Percentiles rank a stretch among this genome's conserved stretches.
Conservation (phyloP, 176 grass and related monocot species). For the Bolboschoenus planiculmis region DNA sequence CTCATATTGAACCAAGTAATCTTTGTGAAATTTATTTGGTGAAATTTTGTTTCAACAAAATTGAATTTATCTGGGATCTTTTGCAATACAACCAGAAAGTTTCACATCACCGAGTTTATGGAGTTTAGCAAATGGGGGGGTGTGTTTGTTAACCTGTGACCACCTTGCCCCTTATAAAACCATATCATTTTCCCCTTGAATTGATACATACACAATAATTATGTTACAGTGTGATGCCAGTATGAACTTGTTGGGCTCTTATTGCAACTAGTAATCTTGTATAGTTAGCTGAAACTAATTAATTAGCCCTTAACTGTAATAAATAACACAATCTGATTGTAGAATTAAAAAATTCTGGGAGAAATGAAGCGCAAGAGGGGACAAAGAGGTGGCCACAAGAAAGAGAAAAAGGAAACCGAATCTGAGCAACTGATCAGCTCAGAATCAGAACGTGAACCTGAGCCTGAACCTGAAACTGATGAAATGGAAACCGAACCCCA, state of each 20-base stretch:
- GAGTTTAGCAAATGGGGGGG: neutral
- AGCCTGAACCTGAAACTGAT: slow-evolving; percentile 3
- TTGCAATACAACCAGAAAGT: neutral
- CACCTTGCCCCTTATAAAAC: neutral
- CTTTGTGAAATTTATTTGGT: neutral
- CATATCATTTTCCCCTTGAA: neutral
- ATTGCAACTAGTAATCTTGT: neutral
- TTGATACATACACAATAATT: neutral
- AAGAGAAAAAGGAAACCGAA: slow-evolving; percentile 9
- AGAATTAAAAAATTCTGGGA: neutral
- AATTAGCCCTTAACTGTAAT: neutral
- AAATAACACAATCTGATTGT: neutral
- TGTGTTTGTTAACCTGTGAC: neutral
- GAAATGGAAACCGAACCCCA: neutral
- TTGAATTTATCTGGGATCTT: neutral
- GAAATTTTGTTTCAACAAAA: neutral
- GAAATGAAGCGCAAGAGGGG: slow-evolving; percentile 21
- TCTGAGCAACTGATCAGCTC: neutral
- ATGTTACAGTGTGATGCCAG: neutral
- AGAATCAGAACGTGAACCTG: slow-evolving; percentile 1
- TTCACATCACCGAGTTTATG: neutral
- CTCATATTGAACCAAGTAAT: neutral
- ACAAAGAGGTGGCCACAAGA: slow-evolving; percentile 4
- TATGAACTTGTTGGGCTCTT: neutral
- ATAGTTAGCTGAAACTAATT: neutral